Evolutionary conservation across 2,329 filamentous ascomycete species (phyloP).

Genomic region (Coniosporium tulheliwenetii): DNA sequence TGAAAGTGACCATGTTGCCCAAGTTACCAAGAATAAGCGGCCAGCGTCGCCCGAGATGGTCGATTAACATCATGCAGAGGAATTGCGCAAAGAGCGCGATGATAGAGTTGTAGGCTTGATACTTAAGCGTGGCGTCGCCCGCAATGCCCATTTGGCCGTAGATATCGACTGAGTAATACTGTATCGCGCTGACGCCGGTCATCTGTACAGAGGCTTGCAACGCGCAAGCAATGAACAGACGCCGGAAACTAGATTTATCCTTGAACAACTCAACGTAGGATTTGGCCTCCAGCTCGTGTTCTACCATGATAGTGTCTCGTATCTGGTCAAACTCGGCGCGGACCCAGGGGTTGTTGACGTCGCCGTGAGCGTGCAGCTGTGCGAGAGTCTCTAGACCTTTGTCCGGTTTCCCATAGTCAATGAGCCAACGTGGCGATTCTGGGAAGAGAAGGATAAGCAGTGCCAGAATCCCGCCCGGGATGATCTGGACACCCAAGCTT

Average conservation of each 20-base stretch:
- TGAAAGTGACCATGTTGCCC: slow-evolving; percentile 55
- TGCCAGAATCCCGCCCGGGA: slow-evolving; percentile 50
- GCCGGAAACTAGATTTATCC: slow-evolving; percentile 50
- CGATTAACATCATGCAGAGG: slow-evolving; percentile 52
- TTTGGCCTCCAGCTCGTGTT: slow-evolving; percentile 55
- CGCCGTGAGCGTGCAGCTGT: slow-evolving; percentile 52
- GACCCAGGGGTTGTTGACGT: slow-evolving; percentile 53
- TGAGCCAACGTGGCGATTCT: slow-evolving; percentile 54
- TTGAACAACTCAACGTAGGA: slow-evolving; percentile 55
- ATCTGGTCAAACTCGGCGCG: slow-evolving; percentile 59
- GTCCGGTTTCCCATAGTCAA: slow-evolving; percentile 51
- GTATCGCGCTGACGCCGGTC: slow-evolving; percentile 60
- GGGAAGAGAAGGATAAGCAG: slow-evolving; percentile 57
- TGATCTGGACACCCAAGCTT: slow-evolving; percentile 52
- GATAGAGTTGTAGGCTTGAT: slow-evolving; percentile 60
- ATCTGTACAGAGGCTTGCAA: slow-evolving; percentile 61
- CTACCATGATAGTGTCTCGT: slow-evolving; percentile 46
- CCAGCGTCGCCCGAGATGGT: slow-evolving; percentile 55
- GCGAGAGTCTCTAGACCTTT: slow-evolving; percentile 52
- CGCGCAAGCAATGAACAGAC: slow-evolving; percentile 53
- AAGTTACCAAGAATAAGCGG: slow-evolving; percentile 59
- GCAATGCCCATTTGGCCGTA: slow-evolving; percentile 55
- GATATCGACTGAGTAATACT: slow-evolving; percentile 57
- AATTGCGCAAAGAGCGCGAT: slow-evolving; percentile 55
- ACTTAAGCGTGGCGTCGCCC: slow-evolving; percentile 49